phyloP scores from a whole-genome alignment of 495 filamentous ascomycete genomes.

The Penicillium lagena region DNA sequence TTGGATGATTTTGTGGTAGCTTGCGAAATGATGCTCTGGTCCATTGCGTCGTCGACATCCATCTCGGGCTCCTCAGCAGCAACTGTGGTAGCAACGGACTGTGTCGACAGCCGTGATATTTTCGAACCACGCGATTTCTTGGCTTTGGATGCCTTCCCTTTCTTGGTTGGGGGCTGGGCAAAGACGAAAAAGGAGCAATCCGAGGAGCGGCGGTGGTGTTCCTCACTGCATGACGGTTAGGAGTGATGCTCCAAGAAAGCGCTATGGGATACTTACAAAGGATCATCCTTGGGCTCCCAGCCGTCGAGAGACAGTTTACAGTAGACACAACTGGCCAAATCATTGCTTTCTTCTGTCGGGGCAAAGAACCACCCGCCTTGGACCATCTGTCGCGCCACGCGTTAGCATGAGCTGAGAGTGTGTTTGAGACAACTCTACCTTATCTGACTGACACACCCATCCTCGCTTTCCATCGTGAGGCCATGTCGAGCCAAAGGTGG shows the following conservation, averaged over 20 bases:
- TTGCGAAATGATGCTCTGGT: slow-evolving; percentile 61
- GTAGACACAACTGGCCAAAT: slow-evolving; percentile 83
- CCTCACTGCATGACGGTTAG: slow-evolving; percentile 53
- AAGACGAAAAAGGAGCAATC: slow-evolving; percentile 77
- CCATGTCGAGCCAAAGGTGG: slow-evolving; percentile 75
- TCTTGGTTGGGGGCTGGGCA: slow-evolving; percentile 31
- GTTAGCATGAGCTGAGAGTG: slow-evolving; percentile 3
- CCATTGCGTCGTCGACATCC: slow-evolving; percentile 49
- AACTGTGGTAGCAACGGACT: slow-evolving; percentile 48
- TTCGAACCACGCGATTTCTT: slow-evolving; percentile 61
- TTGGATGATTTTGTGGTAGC: slow-evolving; percentile 42
- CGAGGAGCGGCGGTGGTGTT: slow-evolving; percentile 73
- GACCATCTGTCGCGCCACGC: slow-evolving; percentile 58
- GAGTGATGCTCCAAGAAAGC: slow-evolving; percentile 15
- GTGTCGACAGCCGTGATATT: slow-evolving; percentile 62
- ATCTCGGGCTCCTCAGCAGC: slow-evolving; percentile 48
- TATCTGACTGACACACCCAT: slow-evolving; percentile 80
- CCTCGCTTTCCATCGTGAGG: slow-evolving; percentile 83
- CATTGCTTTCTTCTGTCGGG: slow-evolving; percentile 69
- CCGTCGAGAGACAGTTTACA: slow-evolving; percentile 80
- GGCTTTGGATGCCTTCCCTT: slow-evolving; percentile 35
- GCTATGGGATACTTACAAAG: slow-evolving; percentile 52
- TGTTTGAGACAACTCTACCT: slow-evolving; percentile 45
- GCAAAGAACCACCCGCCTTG: slow-evolving; percentile 92
- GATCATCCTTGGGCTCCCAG: slow-evolving; percentile 88